Base-by-base conservation (phyloP, 2,329 filamentous ascomycete species). In the Zymoseptoria pseudotritici region DNA sequence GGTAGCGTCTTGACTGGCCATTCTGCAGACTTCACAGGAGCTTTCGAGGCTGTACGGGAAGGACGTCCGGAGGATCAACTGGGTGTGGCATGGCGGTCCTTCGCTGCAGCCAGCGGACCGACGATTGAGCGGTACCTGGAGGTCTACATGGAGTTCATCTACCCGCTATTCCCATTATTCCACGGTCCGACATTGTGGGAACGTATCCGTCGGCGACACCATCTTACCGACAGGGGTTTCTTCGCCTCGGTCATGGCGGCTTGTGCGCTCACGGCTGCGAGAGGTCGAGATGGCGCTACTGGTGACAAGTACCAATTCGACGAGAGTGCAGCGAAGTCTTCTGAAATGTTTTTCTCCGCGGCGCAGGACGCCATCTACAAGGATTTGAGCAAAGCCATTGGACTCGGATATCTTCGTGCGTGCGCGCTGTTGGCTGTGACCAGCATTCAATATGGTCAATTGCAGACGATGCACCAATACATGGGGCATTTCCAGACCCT, bases 81-180 rank as follows among this genome's bases (percentile, higher is more conserved):
- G 19, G 66, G 63, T 3, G 60, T 72, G 4, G 73, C 73, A 51
- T 79, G 77, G 77, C 73, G 71, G 36, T 74, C 75, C 5, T 78
- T 77, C 60, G 72, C 72, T 9, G 67, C 77, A 36, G 72, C 74
- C n/a, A 74, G 71, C 65, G 69, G 75, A 55, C 66, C 64, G 26
- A 71, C 71, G 50, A 76, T 81, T 50, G 69, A 73, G 55, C 63
- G 65, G 72, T 75, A 66, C 69, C 72, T 80, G 22, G 74, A 79
- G 17, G 72, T 82, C 17, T 82, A 81, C 71, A 79, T 80, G 67
- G 78, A 82, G 59, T 75, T 80, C 51, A 76, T 82, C n/a, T 82
- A 82, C 67, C 80, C 80, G 1, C 77, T 82, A 54, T 79, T 81
- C 61, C 80, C 80, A 4, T 70, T 82, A 24, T 83, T 83, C 63